These are phyloP conservation scores for Leptodermis oblonga DNA, from an alignment of 257 asterid genomes.

Conservation along the genomic window DNA sequence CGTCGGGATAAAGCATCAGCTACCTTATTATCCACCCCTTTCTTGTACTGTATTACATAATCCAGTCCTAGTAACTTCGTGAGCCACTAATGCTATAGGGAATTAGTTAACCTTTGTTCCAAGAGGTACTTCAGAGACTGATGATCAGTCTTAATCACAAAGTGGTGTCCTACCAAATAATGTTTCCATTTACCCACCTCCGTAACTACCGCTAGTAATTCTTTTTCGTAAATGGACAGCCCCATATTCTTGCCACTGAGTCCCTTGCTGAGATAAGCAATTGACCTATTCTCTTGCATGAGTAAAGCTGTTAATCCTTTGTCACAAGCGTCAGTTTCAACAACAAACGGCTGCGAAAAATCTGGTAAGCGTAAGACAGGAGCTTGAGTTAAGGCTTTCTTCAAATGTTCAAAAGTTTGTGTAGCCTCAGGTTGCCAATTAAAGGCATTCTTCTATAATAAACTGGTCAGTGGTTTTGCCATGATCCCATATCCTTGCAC, in stretches of 20 bases:
- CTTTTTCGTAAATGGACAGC: neutral
- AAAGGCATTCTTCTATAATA: neutral
- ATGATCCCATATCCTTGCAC: neutral
- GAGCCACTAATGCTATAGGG: neutral
- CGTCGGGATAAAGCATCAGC: neutral
- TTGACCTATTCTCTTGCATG: neutral
- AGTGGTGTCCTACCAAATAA: neutral
- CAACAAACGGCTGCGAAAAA: neutral
- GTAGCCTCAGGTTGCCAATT: neutral
- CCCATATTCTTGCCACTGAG: neutral
- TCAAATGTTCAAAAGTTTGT: neutral
- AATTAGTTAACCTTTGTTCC: neutral
- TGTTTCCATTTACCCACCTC: neutral
- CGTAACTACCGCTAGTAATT: neutral
- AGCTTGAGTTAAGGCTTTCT: neutral
- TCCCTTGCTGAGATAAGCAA: neutral
- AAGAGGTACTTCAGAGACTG: neutral
- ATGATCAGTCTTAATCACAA: neutral
- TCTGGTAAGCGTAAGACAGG: neutral
- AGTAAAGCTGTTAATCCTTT: neutral
- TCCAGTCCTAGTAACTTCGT: neutral
- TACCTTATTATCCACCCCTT: neutral
- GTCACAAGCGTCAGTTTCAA: neutral
- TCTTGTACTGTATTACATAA: neutral
- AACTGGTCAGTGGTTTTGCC: neutral